Base-by-base conservation (phyloP, 1,284 basidiomycete genomes). In the Exobasidium cylindrosporum region DNA sequence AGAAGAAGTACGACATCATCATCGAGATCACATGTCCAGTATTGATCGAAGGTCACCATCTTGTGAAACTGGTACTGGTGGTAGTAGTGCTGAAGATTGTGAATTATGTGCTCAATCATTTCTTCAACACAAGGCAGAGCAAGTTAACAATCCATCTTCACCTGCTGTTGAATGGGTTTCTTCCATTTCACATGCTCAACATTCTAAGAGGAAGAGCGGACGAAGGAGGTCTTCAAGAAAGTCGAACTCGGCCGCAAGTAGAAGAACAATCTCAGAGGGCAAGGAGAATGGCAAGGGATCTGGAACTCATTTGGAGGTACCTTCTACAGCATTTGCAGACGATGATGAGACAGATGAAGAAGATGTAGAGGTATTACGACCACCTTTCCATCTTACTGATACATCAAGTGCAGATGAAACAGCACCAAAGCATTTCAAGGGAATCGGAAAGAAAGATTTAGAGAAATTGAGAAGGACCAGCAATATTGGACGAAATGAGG, bases 391-490 rank as follows among this genome's bases (percentile, higher is more conserved):
- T 21, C 14, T 17, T 40, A 40, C 35, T 17, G 21, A 23, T 14
- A n/a, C 3, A 55, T 23, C 53, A 3, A 55, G 53, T 32, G 53
- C 24, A 55, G 56, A 57, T 10, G 56, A 57, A 17, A 30, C 17
- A 6, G 49, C 11, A 24, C 23, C 7, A 1, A 17, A n/a, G 35
- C 2, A 5, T 13, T 30, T 23, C 13, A 32, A 47, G 23, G 68
- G 71, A 11, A 59, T 74, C 21, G 72, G 72, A 31, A 66, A 67
- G 21, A 74, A 74, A 58, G 68, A 73, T 31, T 60, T 74, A n/a
- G 72, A 64, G 7, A 66, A 63, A 3, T 58, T 73, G 59, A 53
- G 72, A 24, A 30, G 56, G 29, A 43, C 52, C 30, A 40, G 35
- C 17, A 10, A 7, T 40, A 17, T 40, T 17, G 35, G 35, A 40